A percentile compares a stretch with the other conserved stretches of the same genome.
These are phyloP conservation scores for Didymella sp. DNA, from an alignment of 2,329 filamentous ascomycete genomes.

Conservation along the genomic window DNA sequence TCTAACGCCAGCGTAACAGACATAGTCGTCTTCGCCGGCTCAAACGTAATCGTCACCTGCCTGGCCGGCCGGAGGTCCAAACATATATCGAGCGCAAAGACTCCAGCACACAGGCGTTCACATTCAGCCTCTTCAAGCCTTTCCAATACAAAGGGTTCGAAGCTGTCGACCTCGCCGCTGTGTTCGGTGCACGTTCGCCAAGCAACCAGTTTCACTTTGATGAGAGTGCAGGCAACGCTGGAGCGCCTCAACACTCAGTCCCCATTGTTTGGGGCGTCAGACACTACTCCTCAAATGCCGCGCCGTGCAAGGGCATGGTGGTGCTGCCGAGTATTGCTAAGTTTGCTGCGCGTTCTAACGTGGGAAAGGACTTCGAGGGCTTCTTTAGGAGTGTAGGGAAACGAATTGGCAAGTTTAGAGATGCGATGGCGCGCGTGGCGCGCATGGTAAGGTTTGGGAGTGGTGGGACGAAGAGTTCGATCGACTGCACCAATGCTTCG, in stretches of 20 bases:
- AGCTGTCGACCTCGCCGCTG: constrained; percentile 36
- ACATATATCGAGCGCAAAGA: constrained; percentile 27
- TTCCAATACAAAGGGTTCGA: constrained; percentile 35
- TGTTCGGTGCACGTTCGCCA: constrained; percentile 36
- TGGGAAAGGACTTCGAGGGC: constrained; percentile 46
- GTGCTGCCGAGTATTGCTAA: constrained; percentile 45
- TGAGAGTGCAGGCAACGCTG: constrained; percentile 11
- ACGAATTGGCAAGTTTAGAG: constrained; percentile 45
- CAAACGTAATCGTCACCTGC: constrained; percentile 24
- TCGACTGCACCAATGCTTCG: constrained; percentile 32
- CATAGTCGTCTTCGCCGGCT: constrained; percentile 24
- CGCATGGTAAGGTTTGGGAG: constrained; percentile 32
- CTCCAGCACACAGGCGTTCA: constrained; percentile 15
- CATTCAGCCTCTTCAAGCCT: constrained; percentile 23
- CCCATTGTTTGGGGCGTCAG: constrained; percentile 37
- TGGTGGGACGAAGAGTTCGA: constrained; percentile 19
- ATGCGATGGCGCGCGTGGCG: constrained; percentile 35
- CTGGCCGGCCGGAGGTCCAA: constrained; percentile 19
- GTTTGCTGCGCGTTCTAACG: constrained; percentile 33
- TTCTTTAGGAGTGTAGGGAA: constrained; percentile 45
- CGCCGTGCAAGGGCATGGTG: constrained; percentile 30
- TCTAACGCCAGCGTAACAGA: constrained; percentile 35
- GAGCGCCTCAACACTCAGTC: constrained; percentile 32
- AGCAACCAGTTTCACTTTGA: constrained; percentile 32
- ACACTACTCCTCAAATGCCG: constrained; percentile 36